phyloP scores from a whole-genome alignment of 768 basidiomycete species.

The Russula compacta region DNA sequence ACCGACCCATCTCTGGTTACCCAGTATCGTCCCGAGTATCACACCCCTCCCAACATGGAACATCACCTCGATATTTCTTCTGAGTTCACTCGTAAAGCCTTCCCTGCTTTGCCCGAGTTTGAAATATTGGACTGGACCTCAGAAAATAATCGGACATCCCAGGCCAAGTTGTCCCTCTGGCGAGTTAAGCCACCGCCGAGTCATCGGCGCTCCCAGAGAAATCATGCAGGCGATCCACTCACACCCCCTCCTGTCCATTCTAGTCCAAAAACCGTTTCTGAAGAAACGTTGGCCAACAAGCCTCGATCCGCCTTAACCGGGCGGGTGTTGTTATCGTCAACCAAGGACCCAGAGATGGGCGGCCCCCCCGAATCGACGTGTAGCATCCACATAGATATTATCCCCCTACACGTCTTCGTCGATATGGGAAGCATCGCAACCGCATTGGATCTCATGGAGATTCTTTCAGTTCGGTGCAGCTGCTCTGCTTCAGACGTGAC shows the following conservation, averaged over 20 bases:
- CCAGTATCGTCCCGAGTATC: slow-evolving; percentile 43
- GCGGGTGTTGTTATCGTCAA: slow-evolving; percentile 11
- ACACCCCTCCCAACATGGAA: slow-evolving; percentile 29
- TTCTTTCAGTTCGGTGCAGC: slow-evolving; percentile 23
- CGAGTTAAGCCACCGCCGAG: slow-evolving; percentile 32
- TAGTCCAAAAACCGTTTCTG: neutral
- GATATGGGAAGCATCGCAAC: slow-evolving; percentile 46
- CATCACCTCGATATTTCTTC: slow-evolving; percentile 1
- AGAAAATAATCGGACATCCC: slow-evolving; percentile 30
- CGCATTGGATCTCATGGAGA: slow-evolving; percentile 42
- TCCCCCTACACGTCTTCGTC: slow-evolving; percentile 68
- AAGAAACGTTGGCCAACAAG: neutral
- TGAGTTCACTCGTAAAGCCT: neutral
- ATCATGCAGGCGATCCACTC: neutral
- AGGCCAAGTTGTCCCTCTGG: slow-evolving; percentile 58
- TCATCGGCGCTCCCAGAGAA: slow-evolving; percentile 5
- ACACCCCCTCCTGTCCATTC: neutral
- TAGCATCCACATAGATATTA: slow-evolving; percentile 34
- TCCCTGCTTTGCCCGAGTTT: slow-evolving; percentile 41
- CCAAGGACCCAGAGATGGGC: neutral
- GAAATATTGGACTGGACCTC: slow-evolving; percentile 57
- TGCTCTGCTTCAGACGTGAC: too few species aligned
- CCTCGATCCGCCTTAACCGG: slow-evolving; percentile 17
- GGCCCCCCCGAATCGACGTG: neutral
- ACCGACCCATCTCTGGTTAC: slow-evolving; percentile 57